Percentiles rank a stretch among this genome's conserved stretches.
Evolutionary conservation across 257 asterid genomes (phyloP).

Genomic region (Solanum appendiculatum): DNA sequence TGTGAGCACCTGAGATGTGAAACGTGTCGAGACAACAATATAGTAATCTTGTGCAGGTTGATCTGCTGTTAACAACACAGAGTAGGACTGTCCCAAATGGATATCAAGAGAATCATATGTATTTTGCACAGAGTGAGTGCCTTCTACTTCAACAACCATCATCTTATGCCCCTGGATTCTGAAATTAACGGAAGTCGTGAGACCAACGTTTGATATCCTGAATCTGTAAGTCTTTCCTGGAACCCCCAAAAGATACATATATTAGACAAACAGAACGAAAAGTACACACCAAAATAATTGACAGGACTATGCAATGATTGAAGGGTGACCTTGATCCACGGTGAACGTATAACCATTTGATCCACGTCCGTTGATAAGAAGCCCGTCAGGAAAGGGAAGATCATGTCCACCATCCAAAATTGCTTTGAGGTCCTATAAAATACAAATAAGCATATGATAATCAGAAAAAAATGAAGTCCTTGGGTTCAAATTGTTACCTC

Average conservation of each 20-base stretch:
- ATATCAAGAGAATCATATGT: slow-evolving; percentile 22
- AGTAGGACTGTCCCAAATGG: slow-evolving; percentile 26
- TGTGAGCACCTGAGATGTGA: slow-evolving; percentile 15
- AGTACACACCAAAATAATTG: not conserved
- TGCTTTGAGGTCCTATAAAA: slow-evolving; percentile 13
- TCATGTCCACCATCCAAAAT: slow-evolving; percentile 20
- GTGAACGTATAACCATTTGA: slow-evolving; percentile 12
- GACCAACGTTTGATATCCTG: slow-evolving; percentile 22
- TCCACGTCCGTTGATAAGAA: slow-evolving; percentile 19
- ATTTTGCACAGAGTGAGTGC: slow-evolving; percentile 20
- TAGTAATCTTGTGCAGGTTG: slow-evolving; percentile 24
- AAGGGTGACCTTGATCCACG: slow-evolving; percentile 9
- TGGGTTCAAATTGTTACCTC: not conserved
- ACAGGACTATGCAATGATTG: not conserved
- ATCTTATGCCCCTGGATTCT: slow-evolving; percentile 29
- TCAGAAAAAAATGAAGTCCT: not conserved
- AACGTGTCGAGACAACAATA: slow-evolving; percentile 14
- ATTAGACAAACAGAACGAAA: not conserved
- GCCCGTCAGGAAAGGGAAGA: slow-evolving; percentile 25
- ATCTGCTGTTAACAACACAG: slow-evolving; percentile 18
- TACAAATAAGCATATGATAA: not conserved
- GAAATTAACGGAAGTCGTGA: slow-evolving; percentile 16
- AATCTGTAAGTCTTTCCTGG: slow-evolving; percentile 25
- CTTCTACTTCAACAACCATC: slow-evolving; percentile 22
- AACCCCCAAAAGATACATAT: not conserved